Conservation (phyloP, 2,329 filamentous ascomycete species). For the Cladosporium sp. region DNA sequence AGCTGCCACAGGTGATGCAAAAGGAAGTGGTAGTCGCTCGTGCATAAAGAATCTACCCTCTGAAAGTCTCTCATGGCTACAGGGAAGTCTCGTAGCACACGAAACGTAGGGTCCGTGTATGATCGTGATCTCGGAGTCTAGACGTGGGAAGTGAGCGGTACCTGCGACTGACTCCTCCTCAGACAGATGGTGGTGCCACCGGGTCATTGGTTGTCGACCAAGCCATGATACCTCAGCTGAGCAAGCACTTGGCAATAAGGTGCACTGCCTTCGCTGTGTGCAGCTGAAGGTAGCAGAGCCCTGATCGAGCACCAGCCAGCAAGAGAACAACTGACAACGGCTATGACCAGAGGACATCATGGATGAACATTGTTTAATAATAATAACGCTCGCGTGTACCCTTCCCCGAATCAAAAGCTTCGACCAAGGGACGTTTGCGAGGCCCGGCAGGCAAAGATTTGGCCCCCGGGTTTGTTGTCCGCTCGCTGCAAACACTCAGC, state of each 20-base stretch:
- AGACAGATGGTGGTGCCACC: background rate
- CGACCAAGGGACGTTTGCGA: background rate
- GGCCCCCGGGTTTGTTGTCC: background rate
- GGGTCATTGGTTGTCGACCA: background rate
- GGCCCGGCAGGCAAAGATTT: background rate
- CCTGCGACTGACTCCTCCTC: background rate
- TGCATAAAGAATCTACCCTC: no score
- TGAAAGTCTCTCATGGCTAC: no score
- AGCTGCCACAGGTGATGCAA: no score
- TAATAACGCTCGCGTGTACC: background rate
- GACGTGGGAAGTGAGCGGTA: background rate
- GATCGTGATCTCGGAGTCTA: background rate
- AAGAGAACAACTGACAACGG: background rate
- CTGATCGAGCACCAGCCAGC: background rate
- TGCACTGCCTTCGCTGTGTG: background rate
- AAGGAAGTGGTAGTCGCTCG: no score
- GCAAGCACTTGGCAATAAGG: background rate
- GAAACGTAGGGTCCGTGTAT: no score
- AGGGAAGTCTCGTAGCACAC: no score
- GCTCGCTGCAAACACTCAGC: background rate
- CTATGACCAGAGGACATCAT: background rate
- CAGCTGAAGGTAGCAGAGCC: conserved; percentile 1
- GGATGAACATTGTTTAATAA: no score
- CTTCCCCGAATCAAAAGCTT: conserved; percentile 4
- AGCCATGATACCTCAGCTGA: conserved; percentile 1